These are phyloP conservation scores for Colletotrichum euphorbiae DNA, from an alignment of 2,329 filamentous ascomycete species.

Conservation along the genomic window DNA sequence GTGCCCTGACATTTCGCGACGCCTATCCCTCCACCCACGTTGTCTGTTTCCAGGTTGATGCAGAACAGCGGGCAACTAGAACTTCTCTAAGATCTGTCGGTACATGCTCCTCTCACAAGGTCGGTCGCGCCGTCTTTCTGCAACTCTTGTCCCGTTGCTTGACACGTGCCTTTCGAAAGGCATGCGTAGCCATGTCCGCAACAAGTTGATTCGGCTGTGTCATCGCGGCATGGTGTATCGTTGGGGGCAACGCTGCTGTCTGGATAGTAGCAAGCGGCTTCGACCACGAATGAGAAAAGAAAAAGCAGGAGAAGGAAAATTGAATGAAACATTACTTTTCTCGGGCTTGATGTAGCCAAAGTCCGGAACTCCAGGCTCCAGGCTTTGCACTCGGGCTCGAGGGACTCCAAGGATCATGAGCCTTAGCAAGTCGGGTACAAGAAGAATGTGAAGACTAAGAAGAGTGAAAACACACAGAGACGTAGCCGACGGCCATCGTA, in stretches of 20 bases:
- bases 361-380: not conserved
- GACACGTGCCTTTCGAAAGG: conserved; percentile 50
- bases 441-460: too few relatives aligned
- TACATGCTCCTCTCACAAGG: conserved; percentile 50
- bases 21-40: conserved; percentile 42
- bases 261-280: conserved; percentile 47
- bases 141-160: conserved; percentile 44
- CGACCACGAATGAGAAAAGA: not conserved
- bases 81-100: conserved; percentile 48
- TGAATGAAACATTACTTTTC: too few relatives aligned
- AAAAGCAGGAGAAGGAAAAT: not conserved
- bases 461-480: too few relatives aligned
- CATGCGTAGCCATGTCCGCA: conserved; percentile 53
- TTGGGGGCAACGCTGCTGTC: conserved; percentile 45
- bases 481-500: too few relatives aligned
- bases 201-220: conserved; percentile 46
- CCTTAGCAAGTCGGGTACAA: too few relatives aligned
- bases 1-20: conserved; percentile 39
- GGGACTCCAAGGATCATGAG: accelerated
- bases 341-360: not conserved
- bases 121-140: conserved; percentile 41
- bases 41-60: conserved; percentile 43
- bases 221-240: conserved; percentile 48
- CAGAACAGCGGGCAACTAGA: conserved; percentile 50
- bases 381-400: not conserved